Conservation (phyloP, 208 protist genomes). For the Leishmania mexicana region DNA sequence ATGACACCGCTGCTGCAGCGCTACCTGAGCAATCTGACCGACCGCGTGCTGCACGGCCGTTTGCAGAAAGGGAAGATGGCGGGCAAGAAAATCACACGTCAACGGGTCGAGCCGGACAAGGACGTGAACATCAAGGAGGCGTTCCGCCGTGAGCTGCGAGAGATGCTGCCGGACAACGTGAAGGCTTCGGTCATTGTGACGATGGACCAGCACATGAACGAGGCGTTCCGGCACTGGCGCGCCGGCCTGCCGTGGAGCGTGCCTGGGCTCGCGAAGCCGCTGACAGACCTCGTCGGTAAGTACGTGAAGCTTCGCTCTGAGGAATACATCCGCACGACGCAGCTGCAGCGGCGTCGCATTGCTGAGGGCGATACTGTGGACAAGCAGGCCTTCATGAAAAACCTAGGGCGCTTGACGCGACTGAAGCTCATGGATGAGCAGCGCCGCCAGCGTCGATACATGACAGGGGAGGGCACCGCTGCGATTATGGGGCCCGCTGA, state of each 20-base stretch:
- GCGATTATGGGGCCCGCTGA: conserved; percentile 95
- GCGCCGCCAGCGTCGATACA: conserved; percentile 98
- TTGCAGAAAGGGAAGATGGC: conserved; percentile 94
- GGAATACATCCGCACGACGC: conserved; percentile 99
- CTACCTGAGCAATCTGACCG: conserved; percentile 99
- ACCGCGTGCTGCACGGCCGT: conserved; percentile 99
- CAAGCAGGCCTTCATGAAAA: conserved; percentile 99
- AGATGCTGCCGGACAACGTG: conserved; percentile 99
- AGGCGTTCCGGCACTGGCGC: conserved; percentile 99
- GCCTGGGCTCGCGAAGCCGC: conserved; percentile 96
- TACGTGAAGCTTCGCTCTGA: conserved; percentile 99
- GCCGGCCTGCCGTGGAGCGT: conserved; percentile 99
- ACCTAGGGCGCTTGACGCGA: conserved; percentile 99
- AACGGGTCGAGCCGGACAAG: conserved; percentile 99
- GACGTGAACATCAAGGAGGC: conserved; percentile 99
- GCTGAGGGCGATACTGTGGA: conserved; percentile 99
- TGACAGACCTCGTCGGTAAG: conserved; percentile 99
- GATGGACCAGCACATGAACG: conserved; percentile 99
- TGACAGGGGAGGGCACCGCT: conserved; percentile 97
- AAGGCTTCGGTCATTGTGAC: conserved; percentile 96
- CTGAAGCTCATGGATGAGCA: conserved; percentile 99
- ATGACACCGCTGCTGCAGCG: conserved; percentile 99
- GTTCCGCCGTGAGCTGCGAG: conserved; percentile 99
- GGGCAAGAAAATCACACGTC: conserved; percentile 99
- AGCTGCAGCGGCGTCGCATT: conserved; percentile 99